These are phyloP conservation scores for Spathaspora passalidarum DNA, from an alignment of 805 yeast species.

Conservation along the genomic window DNA sequence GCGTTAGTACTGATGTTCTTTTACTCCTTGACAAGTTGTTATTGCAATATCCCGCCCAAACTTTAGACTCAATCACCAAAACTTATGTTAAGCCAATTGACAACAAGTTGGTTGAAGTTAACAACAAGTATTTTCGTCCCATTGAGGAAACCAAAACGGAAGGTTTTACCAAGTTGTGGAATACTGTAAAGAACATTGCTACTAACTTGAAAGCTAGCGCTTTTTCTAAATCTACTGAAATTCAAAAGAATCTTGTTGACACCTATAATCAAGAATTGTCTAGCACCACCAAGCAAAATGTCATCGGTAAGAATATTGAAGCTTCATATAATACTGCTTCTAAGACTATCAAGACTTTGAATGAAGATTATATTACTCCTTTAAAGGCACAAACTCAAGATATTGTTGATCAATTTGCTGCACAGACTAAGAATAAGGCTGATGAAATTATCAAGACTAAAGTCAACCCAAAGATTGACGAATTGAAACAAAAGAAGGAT, in stretches of 20 bases:
- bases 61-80: constrained; percentile 4
- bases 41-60: constrained; percentile 1
- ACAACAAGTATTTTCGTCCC: constrained; percentile 9
- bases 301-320: constrained; percentile 29
- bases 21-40: constrained; percentile 6
- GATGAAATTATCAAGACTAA: constrained; percentile 22
- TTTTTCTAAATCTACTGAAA: constrained; percentile 12
- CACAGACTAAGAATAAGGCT: constrained; percentile 32
- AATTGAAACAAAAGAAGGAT: constrained; percentile 10
- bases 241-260: constrained; percentile 24
- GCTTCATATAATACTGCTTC: constrained; percentile 36
- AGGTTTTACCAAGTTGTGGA: constrained; percentile 15
- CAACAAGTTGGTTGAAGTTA: constrained; percentile 5
- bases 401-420: constrained; percentile 34
- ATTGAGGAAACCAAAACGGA: constrained; percentile 6
- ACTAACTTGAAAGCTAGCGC: constrained; percentile 15
- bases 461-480: constrained; percentile 12
- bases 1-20: constrained; percentile 11
- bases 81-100: constrained; percentile 6
- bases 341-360: constrained; percentile 28
- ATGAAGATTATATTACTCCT: constrained; percentile 37
- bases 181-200: constrained; percentile 18
- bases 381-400: constrained; percentile 37
- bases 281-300: constrained; percentile 21
- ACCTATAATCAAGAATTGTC: constrained; percentile 34